Conservation (phyloP, 1,284 basidiomycete species). For the Schizopora paradoxa region DNA sequence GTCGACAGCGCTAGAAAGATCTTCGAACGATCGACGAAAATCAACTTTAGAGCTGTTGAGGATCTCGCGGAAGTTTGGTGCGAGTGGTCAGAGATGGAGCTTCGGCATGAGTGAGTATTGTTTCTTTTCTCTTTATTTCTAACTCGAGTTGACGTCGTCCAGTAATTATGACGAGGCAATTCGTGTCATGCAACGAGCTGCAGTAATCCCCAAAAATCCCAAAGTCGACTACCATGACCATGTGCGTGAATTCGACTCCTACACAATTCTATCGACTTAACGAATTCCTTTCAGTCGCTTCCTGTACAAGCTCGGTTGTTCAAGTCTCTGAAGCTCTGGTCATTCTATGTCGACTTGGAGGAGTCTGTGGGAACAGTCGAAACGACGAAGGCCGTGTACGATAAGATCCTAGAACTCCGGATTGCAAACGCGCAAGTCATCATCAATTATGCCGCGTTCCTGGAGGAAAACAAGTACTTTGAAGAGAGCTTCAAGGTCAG, state of each 20-base stretch:
- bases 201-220: slow-evolving; percentile 82
- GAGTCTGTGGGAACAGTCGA: slow-evolving; percentile 95
- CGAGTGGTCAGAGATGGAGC: slow-evolving; percentile 98
- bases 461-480: slow-evolving; percentile 97
- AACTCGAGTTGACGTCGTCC: slow-evolving; percentile 18
- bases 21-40: slow-evolving; percentile 85
- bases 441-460: slow-evolving; percentile 94
- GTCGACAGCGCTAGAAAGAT: slow-evolving; percentile 86
- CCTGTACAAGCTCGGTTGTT: slow-evolving; percentile 88
- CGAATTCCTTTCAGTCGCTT: slow-evolving; percentile 50
- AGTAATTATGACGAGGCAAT: slow-evolving; percentile 97
- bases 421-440: slow-evolving; percentile 99
- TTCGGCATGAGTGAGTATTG: slow-evolving; percentile 85
- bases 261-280: slow-evolving; percentile 16
- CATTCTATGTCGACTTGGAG: slow-evolving; percentile 96
- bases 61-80: slow-evolving; percentile 99
- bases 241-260: slow-evolving; percentile 40
- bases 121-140: slow-evolving; percentile 1
- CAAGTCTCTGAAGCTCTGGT: slow-evolving; percentile 98
- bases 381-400: slow-evolving; percentile 89
- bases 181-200: slow-evolving; percentile 92
- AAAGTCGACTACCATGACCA: slow-evolving; percentile 97
- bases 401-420: slow-evolving; percentile 94
- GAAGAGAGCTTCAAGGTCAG: slow-evolving; percentile 95
- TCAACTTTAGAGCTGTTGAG: slow-evolving; percentile 94